Conservation (phyloP, 164 flowering plant species). For the Aristolochia contorta region DNA sequence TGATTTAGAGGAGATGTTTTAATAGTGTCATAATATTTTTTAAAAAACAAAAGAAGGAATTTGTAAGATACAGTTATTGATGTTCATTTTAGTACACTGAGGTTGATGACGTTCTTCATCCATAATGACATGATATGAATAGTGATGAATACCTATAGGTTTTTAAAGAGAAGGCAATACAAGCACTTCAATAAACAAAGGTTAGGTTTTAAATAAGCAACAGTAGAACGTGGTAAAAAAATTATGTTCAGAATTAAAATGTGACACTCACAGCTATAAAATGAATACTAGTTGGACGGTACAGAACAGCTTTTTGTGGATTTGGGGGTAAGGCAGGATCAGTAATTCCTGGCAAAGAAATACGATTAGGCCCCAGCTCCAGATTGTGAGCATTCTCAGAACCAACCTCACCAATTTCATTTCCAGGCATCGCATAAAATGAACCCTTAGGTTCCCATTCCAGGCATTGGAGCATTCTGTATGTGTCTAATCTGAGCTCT, state of each 20-base stretch:
- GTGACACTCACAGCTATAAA: slow-evolving; percentile 62
- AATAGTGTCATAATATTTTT: too few relatives aligned
- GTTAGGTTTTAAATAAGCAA: too few relatives aligned
- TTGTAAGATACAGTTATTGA: too few relatives aligned
- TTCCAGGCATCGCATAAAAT: slow-evolving; percentile 41
- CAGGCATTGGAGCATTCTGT: slow-evolving; percentile 85
- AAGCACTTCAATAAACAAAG: too few relatives aligned
- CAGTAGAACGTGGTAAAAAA: not conserved
- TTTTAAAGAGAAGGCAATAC: too few relatives aligned
- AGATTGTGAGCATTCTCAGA: slow-evolving; percentile 40
- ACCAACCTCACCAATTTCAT: slow-evolving; percentile 15
- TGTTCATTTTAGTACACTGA: too few relatives aligned
- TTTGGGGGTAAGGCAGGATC: slow-evolving; percentile 79
- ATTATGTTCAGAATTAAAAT: not conserved
- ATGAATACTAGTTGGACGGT: slow-evolving; percentile 66
- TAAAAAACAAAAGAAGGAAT: too few relatives aligned
- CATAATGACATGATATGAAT: too few relatives aligned
- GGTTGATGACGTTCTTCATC: too few relatives aligned
- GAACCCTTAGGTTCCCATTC: slow-evolving; percentile 98
- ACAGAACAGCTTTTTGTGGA: slow-evolving; percentile 71
- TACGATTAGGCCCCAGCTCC: slow-evolving; percentile 25
- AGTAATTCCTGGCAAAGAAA: slow-evolving; percentile 40
- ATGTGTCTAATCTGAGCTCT: slow-evolving; percentile 75
- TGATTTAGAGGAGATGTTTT: too few relatives aligned
- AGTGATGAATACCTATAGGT: too few relatives aligned